These are phyloP conservation scores for Coniochaeta sp. DNA, from an alignment of 2,329 filamentous ascomycete genomes.

Conservation along the genomic window DNA sequence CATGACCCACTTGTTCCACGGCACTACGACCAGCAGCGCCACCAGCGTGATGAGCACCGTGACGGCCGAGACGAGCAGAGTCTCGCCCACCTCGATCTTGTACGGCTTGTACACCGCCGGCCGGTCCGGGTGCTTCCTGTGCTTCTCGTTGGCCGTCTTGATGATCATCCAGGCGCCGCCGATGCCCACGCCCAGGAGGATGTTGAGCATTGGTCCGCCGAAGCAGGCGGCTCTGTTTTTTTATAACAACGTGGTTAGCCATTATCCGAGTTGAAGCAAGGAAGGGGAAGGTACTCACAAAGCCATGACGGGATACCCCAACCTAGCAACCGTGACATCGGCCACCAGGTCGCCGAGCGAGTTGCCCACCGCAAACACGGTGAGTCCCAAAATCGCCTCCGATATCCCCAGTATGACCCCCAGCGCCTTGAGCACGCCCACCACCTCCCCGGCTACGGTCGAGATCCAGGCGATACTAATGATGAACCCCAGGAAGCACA, in stretches of 20 bases:
- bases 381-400: slow-evolving; percentile 89
- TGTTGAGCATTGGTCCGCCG: slow-evolving; percentile 97
- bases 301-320: slow-evolving; percentile 97
- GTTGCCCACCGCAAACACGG: slow-evolving; percentile 94
- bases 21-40: slow-evolving; percentile 72
- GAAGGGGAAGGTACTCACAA: slow-evolving; percentile 38
- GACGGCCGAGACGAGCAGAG: slow-evolving; percentile 77
- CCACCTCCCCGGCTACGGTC: slow-evolving; percentile 90
- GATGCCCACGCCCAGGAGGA: slow-evolving; percentile 88
- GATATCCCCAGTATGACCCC: slow-evolving; percentile 90
- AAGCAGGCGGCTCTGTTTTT: slow-evolving; percentile 72
- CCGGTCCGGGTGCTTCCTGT: slow-evolving; percentile 59
- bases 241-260: too few species aligned
- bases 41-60: slow-evolving; percentile 76
- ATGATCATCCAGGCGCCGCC: slow-evolving; percentile 85
- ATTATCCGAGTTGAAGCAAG: not conserved
- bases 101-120: slow-evolving; percentile 68
- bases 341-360: slow-evolving; percentile 90
- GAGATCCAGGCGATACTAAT: slow-evolving; percentile 96
- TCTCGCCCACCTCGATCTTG: slow-evolving; percentile 74
- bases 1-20: slow-evolving; percentile 80
- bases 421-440: slow-evolving; percentile 86
- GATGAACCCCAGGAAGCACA: slow-evolving; percentile 85
- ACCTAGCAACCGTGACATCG: slow-evolving; percentile 84
- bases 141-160: slow-evolving; percentile 56